Evolutionary conservation across 208 protist species (phyloP).

Genomic region (Crithidia fasciculata): DNA sequence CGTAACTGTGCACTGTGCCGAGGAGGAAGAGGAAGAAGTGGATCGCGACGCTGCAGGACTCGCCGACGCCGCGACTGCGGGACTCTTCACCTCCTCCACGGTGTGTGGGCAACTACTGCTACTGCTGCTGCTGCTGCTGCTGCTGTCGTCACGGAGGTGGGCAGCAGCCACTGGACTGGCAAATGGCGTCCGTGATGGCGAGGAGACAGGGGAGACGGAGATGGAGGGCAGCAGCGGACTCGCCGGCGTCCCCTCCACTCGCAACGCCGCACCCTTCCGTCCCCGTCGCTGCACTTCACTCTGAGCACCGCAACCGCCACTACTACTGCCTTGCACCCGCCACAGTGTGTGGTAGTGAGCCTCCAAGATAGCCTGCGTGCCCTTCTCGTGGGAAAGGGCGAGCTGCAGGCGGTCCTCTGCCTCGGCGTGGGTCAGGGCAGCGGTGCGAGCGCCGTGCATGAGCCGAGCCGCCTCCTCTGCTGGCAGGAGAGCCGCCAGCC

Average conservation of each 20-base stretch:
- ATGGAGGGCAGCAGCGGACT: neutral
- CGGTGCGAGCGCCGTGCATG: neutral
- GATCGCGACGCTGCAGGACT: too few species aligned
- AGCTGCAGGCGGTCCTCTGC: neutral
- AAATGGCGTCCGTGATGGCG: neutral
- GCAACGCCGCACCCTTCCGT: neutral
- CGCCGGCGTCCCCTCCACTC: neutral
- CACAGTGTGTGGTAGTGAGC: slow-evolving; percentile 9
- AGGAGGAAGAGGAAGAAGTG: too few species aligned
- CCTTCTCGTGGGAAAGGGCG: neutral
- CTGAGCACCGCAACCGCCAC: neutral
- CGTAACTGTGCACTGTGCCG: too few species aligned
- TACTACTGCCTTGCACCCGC: neutral
- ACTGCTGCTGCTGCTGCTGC: neutral
- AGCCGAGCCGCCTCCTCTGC: neutral
- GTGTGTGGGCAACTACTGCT: neutral
- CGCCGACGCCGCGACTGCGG: too few species aligned
- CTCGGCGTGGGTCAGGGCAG: slow-evolving; percentile 2
- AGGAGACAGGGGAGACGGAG: slow-evolving; percentile 7
- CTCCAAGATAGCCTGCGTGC: neutral
- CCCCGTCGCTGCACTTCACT: neutral
- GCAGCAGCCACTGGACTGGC: neutral
- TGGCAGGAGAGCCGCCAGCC: neutral
- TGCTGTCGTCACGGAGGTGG: neutral
- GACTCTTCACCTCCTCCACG: too few species aligned